Conservation (phyloP, 257 asterid species). For the Paulownia fortunei region DNA sequence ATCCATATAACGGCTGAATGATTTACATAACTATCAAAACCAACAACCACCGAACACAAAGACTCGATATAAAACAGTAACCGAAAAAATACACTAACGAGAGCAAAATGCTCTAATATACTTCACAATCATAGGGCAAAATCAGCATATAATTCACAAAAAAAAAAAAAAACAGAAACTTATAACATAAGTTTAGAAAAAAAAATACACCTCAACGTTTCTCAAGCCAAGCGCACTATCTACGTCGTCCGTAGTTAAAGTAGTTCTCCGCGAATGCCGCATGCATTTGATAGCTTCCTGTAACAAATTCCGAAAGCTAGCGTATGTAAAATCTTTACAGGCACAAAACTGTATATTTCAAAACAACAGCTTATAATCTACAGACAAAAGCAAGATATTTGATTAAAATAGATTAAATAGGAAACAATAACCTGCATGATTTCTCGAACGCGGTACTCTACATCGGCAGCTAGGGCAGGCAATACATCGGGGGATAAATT, state of each 20-base stretch:
- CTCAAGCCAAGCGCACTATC: conserved; percentile 92
- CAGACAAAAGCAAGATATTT: neutral
- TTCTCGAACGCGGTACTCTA: conserved; percentile 93
- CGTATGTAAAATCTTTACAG: neutral
- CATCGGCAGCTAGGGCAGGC: conserved; percentile 93
- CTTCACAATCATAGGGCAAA: neutral
- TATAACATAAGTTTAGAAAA: neutral
- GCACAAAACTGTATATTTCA: neutral
- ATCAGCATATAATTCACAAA: neutral
- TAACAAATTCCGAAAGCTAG: conserved; percentile 21
- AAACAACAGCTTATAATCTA: neutral
- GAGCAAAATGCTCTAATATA: neutral
- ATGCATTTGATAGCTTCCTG: conserved; percentile 98
- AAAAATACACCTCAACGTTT: conserved; percentile 77
- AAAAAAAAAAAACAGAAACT: neutral
- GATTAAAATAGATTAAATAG: neutral
- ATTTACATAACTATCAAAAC: conserved; percentile 30
- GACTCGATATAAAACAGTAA: neutral
- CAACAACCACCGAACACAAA: conserved; percentile 15
- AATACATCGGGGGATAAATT: conserved; percentile 85
- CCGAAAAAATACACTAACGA: neutral
- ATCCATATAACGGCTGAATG: conserved; percentile 87
- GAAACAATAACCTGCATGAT: conserved; percentile 84
- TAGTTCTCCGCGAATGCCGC: conserved; percentile 96
- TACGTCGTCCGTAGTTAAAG: conserved; percentile 85